Evolutionary conservation across 148 eudicot species (phyloP).

Genomic region (Silene latifolia): DNA sequence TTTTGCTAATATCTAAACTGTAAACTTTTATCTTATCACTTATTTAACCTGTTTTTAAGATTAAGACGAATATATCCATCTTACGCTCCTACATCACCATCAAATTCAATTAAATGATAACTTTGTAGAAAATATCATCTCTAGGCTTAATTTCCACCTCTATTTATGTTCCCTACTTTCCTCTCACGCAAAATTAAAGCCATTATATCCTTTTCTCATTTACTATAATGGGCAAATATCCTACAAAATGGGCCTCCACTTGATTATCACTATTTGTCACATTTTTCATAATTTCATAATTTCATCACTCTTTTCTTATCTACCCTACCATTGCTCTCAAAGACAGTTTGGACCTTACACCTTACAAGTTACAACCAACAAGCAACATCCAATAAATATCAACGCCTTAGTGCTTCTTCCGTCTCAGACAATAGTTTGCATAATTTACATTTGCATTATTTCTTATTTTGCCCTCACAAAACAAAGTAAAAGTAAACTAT

Average conservation of each 20-base stretch:
- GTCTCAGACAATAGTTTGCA: too few relatives aligned
- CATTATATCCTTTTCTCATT: constrained; percentile 6
- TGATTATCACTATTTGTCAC: neutral
- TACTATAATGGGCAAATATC: constrained; percentile 7
- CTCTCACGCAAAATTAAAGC: neutral
- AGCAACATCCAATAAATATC: neutral
- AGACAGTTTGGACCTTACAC: neutral
- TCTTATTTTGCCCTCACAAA: too few relatives aligned
- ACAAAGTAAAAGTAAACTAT: too few relatives aligned
- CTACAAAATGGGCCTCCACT: neutral
- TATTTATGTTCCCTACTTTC: neutral
- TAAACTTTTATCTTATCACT: too few relatives aligned
- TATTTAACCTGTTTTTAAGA: too few relatives aligned
- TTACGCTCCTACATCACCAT: too few relatives aligned
- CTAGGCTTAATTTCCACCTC: neutral
- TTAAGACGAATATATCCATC: too few relatives aligned
- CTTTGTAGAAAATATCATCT: neutral
- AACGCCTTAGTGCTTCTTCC: neutral
- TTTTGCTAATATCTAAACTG: too few relatives aligned
- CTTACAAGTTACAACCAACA: too few relatives aligned
- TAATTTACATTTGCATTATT: too few relatives aligned
- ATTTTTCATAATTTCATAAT: neutral
- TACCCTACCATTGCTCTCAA: neutral
- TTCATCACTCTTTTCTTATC: neutral
- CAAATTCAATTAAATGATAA: too few relatives aligned